phyloP scores from a whole-genome alignment of 305 asterid species.

The Rubia peregrina region DNA sequence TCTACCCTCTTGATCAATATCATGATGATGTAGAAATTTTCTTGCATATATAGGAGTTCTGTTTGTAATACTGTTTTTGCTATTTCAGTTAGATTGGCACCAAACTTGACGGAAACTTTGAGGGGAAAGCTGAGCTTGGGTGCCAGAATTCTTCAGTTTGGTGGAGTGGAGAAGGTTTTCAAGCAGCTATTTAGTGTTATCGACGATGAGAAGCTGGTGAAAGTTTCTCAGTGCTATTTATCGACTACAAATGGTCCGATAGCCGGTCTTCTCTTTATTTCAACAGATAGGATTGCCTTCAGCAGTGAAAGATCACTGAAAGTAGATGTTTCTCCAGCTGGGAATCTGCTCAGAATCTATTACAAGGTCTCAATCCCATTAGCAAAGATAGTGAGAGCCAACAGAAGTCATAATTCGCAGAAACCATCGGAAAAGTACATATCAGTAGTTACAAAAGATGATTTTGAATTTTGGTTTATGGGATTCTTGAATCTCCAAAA shows the following conservation, averaged over 20 bases:
- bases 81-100: slow-evolving; percentile 39
- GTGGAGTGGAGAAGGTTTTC: slow-evolving; percentile 52
- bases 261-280: slow-evolving; percentile 52
- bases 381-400: background rate
- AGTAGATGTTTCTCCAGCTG: slow-evolving; percentile 3
- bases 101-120: slow-evolving; percentile 34
- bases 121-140: slow-evolving; percentile 25
- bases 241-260: slow-evolving; percentile 62
- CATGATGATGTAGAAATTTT: no score
- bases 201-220: slow-evolving; percentile 41
- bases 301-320: slow-evolving; percentile 54
- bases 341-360: slow-evolving; percentile 37
- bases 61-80: background rate
- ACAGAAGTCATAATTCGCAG: background rate
- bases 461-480: slow-evolving; percentile 19
- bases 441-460: slow-evolving; percentile 9
- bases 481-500: slow-evolving; percentile 17
- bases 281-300: slow-evolving; percentile 43
- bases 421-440: slow-evolving; percentile 13
- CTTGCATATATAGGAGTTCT: background rate
- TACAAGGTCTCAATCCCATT: slow-evolving; percentile 30
- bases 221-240: slow-evolving; percentile 55
- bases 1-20: background rate
- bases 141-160: slow-evolving; percentile 49
- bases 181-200: slow-evolving; percentile 32